Evolutionary conservation across 805 yeast species (phyloP).

Genomic region (Metschnikowia dekortorum): DNA sequence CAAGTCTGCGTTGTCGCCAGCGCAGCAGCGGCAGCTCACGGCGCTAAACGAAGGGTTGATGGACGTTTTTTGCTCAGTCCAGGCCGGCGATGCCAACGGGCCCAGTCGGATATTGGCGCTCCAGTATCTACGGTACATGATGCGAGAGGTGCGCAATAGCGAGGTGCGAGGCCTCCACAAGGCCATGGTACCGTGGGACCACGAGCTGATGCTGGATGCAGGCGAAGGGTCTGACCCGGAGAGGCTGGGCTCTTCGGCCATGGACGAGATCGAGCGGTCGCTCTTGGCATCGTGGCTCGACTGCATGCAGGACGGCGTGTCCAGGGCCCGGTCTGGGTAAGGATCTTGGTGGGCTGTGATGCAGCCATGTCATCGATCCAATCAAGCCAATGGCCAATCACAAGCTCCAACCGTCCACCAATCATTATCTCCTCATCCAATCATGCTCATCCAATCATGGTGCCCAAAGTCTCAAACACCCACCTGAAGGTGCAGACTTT

Average conservation of each 20-base stretch:
- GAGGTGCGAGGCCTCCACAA: slow-evolving; percentile 21
- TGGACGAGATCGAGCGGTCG: slow-evolving; percentile 40
- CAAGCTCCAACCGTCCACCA: no score
- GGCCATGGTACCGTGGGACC: slow-evolving; percentile 27
- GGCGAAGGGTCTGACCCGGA: background rate
- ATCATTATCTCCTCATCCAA: no score
- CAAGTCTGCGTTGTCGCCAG: slow-evolving; percentile 16
- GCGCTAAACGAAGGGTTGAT: background rate
- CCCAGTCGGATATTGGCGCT: slow-evolving; percentile 27
- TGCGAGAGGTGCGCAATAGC: slow-evolving; percentile 32
- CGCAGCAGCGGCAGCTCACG: slow-evolving; percentile 7
- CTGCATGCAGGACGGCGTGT: slow-evolving; percentile 15
- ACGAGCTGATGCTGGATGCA: background rate
- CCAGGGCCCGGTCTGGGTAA: no score
- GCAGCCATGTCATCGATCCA: no score
- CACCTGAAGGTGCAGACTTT: no score
- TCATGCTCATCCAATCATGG: no score
- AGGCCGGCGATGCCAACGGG: background rate
- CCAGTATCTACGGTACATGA: slow-evolving; percentile 36
- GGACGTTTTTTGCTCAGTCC: background rate
- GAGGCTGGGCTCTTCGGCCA: slow-evolving; percentile 7
- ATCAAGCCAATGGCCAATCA: no score
- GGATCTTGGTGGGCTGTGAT: no score
- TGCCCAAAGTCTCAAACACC: no score
- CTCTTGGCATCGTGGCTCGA: slow-evolving; percentile 41